A percentile compares a stretch with the other conserved stretches of the same genome.
phyloP scores from a whole-genome alignment of 305 asterid genomes.

The Nicotiana rustica region DNA sequence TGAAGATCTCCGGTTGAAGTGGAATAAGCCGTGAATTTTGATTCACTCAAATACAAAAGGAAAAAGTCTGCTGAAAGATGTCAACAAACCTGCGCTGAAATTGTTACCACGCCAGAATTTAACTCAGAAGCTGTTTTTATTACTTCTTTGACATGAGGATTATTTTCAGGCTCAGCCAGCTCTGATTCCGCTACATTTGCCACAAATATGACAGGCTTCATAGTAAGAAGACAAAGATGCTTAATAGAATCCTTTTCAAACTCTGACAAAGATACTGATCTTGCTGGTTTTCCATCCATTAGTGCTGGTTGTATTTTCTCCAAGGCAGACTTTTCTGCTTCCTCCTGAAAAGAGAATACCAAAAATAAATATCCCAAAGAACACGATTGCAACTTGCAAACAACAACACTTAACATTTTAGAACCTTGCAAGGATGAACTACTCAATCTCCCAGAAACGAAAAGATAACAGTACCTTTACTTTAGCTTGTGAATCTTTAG shows the following conservation, averaged over 20 bases:
- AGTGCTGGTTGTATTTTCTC: slow-evolving; percentile 76
- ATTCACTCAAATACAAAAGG: slow-evolving; percentile 30
- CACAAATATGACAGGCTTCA: slow-evolving; percentile 94
- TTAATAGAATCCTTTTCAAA: slow-evolving; percentile 74
- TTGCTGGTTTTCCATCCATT: slow-evolving; percentile 94
- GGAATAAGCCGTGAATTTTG: slow-evolving; percentile 9
- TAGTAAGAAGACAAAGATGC: slow-evolving; percentile 94
- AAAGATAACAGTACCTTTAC: slow-evolving; percentile 62
- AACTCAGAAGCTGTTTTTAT: slow-evolving; percentile 77
- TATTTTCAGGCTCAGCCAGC: slow-evolving; percentile 79
- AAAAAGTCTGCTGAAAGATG: slow-evolving; percentile 33
- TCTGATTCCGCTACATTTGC: slow-evolving; percentile 98
- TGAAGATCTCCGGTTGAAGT: neutral
- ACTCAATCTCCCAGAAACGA: slow-evolving; percentile 25
- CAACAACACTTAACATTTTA: slow-evolving; percentile 13
- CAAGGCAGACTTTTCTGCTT: slow-evolving; percentile 91
- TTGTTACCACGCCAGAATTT: slow-evolving; percentile 85
- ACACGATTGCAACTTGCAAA: slow-evolving; percentile 34
- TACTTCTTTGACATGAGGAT: slow-evolving; percentile 81
- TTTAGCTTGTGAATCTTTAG: slow-evolving; percentile 81
- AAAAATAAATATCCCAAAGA: slow-evolving; percentile 14
- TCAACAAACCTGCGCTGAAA: slow-evolving; percentile 93
- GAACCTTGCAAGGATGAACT: slow-evolving; percentile 21
- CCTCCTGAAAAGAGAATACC: slow-evolving; percentile 67
- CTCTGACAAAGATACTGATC: slow-evolving; percentile 83